Conservation (phyloP, 768 basidiomycete genomes). For the Hericium coralloides region DNA sequence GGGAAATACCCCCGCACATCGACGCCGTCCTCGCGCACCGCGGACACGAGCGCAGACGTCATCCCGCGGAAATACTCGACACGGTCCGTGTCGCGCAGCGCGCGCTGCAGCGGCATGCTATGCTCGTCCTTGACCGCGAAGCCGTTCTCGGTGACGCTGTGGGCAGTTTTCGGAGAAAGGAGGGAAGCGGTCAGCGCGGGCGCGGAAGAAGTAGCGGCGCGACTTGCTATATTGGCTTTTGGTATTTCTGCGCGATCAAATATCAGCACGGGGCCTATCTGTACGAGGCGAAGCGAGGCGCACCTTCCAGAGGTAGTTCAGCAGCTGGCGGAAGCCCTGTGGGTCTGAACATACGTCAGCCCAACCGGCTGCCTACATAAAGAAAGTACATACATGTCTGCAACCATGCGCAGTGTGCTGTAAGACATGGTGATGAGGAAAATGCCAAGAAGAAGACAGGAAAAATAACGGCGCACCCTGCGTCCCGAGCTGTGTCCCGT, state of each 20-base stretch:
- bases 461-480: conserved; percentile 36
- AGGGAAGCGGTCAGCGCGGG: not conserved
- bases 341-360: conserved; percentile 34
- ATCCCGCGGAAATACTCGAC: conserved; percentile 60
- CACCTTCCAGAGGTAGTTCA: conserved; percentile 67
- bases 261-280: not conserved
- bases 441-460: not conserved
- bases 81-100: conserved; percentile 50
- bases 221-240: conserved; percentile 43
- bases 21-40: conserved; percentile 56
- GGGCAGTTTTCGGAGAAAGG: not conserved
- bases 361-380: not conserved
- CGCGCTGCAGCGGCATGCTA: conserved; percentile 41
- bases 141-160: conserved; percentile 66
- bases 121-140: conserved; percentile 62
- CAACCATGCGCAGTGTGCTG: conserved; percentile 57
- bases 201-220: conserved; percentile 7
- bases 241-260: conserved; percentile 28
- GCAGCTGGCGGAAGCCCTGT: conserved; percentile 57
- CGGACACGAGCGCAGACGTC: conserved; percentile 41
- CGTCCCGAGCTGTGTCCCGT: conserved; percentile 57
- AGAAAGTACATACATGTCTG: conserved; percentile 44
- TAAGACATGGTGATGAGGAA: not conserved
- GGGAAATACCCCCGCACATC: conserved; percentile 57
- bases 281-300: not conserved